Base-by-base conservation (phyloP, 2,329 filamentous ascomycete genomes). In the Hymenoscyphus infarciens region DNA sequence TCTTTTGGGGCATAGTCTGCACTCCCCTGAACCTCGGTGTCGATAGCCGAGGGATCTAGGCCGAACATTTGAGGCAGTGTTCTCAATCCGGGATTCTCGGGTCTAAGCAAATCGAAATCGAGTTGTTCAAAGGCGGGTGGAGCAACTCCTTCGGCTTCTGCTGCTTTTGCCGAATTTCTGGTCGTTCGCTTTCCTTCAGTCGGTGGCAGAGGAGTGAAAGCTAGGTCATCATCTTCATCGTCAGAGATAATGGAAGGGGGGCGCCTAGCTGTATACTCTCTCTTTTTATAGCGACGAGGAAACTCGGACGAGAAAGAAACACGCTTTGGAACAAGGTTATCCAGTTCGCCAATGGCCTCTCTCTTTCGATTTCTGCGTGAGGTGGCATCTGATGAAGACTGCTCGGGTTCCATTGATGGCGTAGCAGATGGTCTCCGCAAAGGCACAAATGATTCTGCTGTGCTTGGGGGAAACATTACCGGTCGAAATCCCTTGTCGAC, bases 31-130 rank as follows among this genome's bases (percentile, higher is more conserved):
- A 57, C 31, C 5, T 38, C 22, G 3, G 60, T 35, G 33, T 57
- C 19, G 27, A 57, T 53, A 7, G 45, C 25, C 6, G 56, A 61
- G 22, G 29, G 19, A 22, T 29, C 22, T 25, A 68, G 35, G 38
- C 67, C 65, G 60, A 68, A 67, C 31, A 16, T 57, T 13, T 53
- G 25, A 1, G 72, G 72, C 22, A 74, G 22, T 15, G 68, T 67
- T 15, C 66, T 63, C n/a, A 74, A 42, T 2, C 71, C 72, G 10
- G 70, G 69, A 59, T 74, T 74, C 27, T 13, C 35, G 25, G 60
- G 57, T 45, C 58, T 61, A 31, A 56, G 59, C 1, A 53, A 53
- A 22, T 58, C 57, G 56, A 66, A 67, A 57, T 67, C 69, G 1
- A 68, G 65, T 35, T 70, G 66, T 25, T 60, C 67, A 45, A 63